phyloP scores from a whole-genome alignment of 345 rosid genomes.

The Jatropha curcas region DNA sequence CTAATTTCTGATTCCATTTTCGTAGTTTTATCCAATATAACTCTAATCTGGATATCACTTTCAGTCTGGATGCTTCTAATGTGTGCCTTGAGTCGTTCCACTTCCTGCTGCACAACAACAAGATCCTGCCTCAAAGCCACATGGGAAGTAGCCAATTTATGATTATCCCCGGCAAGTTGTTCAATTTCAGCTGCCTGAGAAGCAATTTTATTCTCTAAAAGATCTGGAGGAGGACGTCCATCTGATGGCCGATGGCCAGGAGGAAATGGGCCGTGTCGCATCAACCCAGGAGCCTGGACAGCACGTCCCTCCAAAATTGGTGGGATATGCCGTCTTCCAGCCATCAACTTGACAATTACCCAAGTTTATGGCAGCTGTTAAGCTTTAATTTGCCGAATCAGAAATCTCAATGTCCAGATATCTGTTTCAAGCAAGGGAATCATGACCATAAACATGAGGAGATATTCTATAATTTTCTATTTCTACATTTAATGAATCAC shows the following conservation, averaged over 20 bases:
- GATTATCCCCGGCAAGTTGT: slow-evolving; percentile 60
- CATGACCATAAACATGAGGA: not conserved
- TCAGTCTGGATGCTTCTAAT: slow-evolving; percentile 70
- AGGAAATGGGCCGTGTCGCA: slow-evolving; percentile 44
- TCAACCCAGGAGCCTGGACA: slow-evolving; percentile 38
- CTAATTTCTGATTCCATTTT: slow-evolving; percentile 57
- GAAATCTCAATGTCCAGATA: not conserved
- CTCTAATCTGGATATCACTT: slow-evolving; percentile 71
- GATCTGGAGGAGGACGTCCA: slow-evolving; percentile 40
- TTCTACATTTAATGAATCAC: not conserved
- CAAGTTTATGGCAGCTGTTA: not conserved
- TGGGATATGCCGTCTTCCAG: slow-evolving; percentile 39
- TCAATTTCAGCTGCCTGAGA: slow-evolving; percentile 81
- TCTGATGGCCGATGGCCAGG: slow-evolving; percentile 27
- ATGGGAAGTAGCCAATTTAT: slow-evolving; percentile 54
- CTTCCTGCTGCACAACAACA: slow-evolving; percentile 53
- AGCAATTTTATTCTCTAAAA: slow-evolving; percentile 64
- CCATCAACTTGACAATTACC: slow-evolving; percentile 28
- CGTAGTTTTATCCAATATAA: slow-evolving; percentile 56
- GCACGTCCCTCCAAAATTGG: slow-evolving; percentile 28
- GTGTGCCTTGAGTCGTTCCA: slow-evolving; percentile 58
- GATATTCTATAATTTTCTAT: not conserved
- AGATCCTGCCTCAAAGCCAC: slow-evolving; percentile 61
- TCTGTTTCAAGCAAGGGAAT: not conserved
- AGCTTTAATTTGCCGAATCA: slow-evolving; percentile 5